Base-by-base conservation (phyloP, 2,329 filamentous ascomycete genomes). In the Gnomoniopsis sp. region DNA sequence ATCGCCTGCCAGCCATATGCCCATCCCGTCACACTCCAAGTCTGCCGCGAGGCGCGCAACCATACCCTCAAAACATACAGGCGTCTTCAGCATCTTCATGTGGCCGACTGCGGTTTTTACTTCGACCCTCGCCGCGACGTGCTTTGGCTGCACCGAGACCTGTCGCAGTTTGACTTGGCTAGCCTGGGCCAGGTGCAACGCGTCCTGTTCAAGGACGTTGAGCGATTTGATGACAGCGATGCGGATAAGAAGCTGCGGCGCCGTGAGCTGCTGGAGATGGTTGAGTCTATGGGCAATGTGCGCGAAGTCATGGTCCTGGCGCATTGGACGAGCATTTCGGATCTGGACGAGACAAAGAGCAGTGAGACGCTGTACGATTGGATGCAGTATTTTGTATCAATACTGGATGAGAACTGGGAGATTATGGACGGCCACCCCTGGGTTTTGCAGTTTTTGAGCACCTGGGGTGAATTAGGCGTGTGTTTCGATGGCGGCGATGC, bases 321-420 rank as follows among this genome's bases (percentile, higher is more conserved):
- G 17, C 60, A 62, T 57, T 62, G 60, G 60, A 62, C 60, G 26
- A 62, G 60, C 60, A 62, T 62, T 22, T 57, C 53, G 8, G 60
- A 62, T 38, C 23, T 62, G 36, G 60, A 62, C 38, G 57, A 44
- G 21, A 33, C 19, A 6, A 56, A 57, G 56, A 53, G 34, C 50
- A 46, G 30, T 23, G 57, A 59, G 60, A 59, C 49, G 1, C 53
- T 62, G 17, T 59, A 59, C 46, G 60, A 62, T 53, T 62, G 60
- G 60, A 59, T 62, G 60, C 60, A 62, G 53, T 62, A 62, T 41
- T 62, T 59, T 41, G 57, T 62, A 57, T 53, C 43, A 26, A 62
- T 62, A 14, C 57, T 62, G 30, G 57, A 62, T 30, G 60, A 62
- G 60, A 54, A 59, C 50, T 59, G 60, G 60, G 60, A 62, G 53